Evolutionary conservation across 2,329 filamentous ascomycete genomes (phyloP), one percentile per base, ranked within the genome.

Genomic region (Penicillium sp.): DNA sequence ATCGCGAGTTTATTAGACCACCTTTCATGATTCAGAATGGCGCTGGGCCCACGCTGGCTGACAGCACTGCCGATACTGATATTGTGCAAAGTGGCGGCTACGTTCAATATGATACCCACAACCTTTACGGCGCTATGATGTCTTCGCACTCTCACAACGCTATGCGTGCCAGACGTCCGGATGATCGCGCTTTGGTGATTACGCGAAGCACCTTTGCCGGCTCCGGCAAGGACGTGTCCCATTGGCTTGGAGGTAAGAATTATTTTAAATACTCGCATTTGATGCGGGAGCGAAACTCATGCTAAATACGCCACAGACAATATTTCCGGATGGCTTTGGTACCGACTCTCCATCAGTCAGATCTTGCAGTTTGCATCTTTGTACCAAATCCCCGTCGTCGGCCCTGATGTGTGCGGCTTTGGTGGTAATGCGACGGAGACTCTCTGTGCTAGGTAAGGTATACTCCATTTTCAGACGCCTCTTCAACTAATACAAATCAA

Each of bases 331-430:
- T 55, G 53, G 53, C n/a, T 18, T 1, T 55, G 53, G 49, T 87
- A 87, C 69, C 79, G 79, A 0, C 60, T 82, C 65, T 81, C 79
- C 1, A 86, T 88, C 59, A 73, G 80, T 2, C 77, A 79, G 63
- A 81, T 86, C 70, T 67, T 88, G 42, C 78, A 80, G 2, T 88
- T 88, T 49, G 78, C 82, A 0, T 77, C 84, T 9, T 77, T 89
- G 50, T 89, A 85, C 71, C 86, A 89, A 62, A 70, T 89, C 0
- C 86, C 86, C 5, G 84, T 89, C 79, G 83, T 77, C 0, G 87
- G 87, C 5, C 79, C 83, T 3, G 90, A 94, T 63, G 86, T 91
- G 0, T 94, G 91, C 65, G 91, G 91, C 0, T 94, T 88, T 66
- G 86, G 79, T n/a, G 80, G 77, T 13, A 81, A 87, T 64, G 85